Conservation (phyloP, 495 filamentous ascomycete genomes). For the Lophiostoma macrostomum region DNA sequence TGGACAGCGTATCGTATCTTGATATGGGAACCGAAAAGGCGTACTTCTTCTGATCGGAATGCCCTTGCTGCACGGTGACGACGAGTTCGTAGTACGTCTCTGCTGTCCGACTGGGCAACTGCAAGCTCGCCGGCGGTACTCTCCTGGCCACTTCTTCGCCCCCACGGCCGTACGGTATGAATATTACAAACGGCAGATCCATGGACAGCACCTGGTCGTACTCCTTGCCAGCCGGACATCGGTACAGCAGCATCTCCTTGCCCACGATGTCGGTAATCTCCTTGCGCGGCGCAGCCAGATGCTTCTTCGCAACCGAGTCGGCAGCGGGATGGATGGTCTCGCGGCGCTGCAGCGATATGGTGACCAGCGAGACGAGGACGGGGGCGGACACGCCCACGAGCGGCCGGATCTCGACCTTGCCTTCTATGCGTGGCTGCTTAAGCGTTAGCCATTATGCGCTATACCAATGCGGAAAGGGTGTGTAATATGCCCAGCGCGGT, state of each 20-base stretch:
- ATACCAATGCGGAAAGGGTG: constrained; percentile 1
- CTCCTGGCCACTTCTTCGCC: constrained; percentile 82
- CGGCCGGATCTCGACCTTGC: constrained; percentile 95
- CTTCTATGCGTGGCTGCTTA: constrained; percentile 84
- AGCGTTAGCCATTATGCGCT: constrained; percentile 13
- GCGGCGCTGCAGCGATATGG: constrained; percentile 85
- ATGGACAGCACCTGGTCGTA: constrained; percentile 88
- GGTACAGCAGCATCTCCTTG: constrained; percentile 89
- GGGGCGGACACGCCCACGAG: constrained; percentile 77
- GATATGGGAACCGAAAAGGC: constrained; percentile 85
- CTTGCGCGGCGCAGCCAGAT: constrained; percentile 85
- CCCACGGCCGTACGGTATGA: constrained; percentile 90
- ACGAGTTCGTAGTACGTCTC: constrained; percentile 97
- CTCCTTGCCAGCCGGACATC: constrained; percentile 77
- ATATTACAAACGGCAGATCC: constrained; percentile 95
- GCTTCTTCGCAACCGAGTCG: constrained; percentile 88
- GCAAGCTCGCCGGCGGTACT: constrained; percentile 88
- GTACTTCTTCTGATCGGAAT: constrained; percentile 80
- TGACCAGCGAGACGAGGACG: constrained; percentile 87
- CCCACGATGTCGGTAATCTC: constrained; percentile 90
- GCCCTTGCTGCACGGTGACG: constrained; percentile 90
- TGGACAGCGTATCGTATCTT: constrained; percentile 93
- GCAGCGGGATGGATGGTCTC: constrained; percentile 96
- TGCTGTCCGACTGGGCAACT: constrained; percentile 84
- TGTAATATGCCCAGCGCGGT: background rate